These are phyloP conservation scores for Backusella macrospora DNA, from an alignment of 192 early-diverging fungal genomes.

Conservation along the genomic window DNA sequence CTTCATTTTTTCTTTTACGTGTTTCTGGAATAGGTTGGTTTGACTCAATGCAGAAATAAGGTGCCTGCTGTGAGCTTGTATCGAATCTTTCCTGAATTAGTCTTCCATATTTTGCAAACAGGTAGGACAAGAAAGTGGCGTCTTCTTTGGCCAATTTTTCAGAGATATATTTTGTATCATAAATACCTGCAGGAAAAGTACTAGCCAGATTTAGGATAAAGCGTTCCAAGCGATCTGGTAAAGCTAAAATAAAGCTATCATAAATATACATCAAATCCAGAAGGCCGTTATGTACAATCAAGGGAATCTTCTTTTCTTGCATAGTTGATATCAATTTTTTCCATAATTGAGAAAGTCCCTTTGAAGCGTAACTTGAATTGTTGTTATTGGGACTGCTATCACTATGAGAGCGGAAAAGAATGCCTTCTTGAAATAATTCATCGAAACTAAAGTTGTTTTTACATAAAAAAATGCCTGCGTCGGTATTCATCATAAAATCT, in stretches of 20 bases:
- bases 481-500: constrained; percentile 66
- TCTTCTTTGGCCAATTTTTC: constrained; percentile 70
- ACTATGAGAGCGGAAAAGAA: constrained; percentile 72
- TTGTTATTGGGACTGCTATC: neutral
- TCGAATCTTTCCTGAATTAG: neutral
- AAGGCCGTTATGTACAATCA: constrained; percentile 95
- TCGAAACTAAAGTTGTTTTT: constrained; percentile 90
- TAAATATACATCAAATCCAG: constrained; percentile 95
- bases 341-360: constrained; percentile 16
- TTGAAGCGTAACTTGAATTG: neutral
- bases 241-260: constrained; percentile 78
- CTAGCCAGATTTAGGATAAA: constrained; percentile 83
- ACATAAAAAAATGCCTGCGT: constrained; percentile 78
- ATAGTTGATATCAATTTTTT: constrained; percentile 1
- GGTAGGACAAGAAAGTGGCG: constrained; percentile 69
- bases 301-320: constrained; percentile 55
- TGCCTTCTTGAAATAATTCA: constrained; percentile 73
- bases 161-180: constrained; percentile 92
- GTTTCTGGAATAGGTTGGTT: neutral
- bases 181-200: constrained; percentile 88
- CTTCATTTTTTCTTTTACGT: neutral
- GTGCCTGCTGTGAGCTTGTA: neutral
- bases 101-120: constrained; percentile 61
- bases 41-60: neutral
- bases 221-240: constrained; percentile 70